Percentiles rank a stretch among this genome's conserved stretches.
phyloP scores from a whole-genome alignment of 495 filamentous ascomycete species.

The Beverwykella pulmonaria region DNA sequence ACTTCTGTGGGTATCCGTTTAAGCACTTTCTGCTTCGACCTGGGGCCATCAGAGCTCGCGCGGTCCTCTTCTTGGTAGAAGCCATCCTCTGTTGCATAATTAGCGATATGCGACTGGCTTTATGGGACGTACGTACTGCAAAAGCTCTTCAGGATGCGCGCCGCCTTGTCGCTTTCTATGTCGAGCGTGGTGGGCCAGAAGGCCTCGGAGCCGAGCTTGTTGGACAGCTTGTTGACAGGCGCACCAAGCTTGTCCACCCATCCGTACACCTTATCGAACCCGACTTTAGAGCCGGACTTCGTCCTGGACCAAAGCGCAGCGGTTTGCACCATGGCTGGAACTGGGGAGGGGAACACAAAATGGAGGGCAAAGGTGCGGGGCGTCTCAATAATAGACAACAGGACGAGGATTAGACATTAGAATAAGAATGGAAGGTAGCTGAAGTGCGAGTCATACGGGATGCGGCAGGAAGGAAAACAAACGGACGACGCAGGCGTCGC shows the following conservation, averaged over 20 bases:
- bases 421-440: background rate
- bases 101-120: constrained; percentile 7
- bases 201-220: constrained; percentile 72
- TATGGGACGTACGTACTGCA: constrained; percentile 56
- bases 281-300: constrained; percentile 50
- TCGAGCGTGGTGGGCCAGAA: constrained; percentile 79
- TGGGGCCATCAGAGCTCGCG: constrained; percentile 56
- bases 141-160: constrained; percentile 76
- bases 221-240: constrained; percentile 74
- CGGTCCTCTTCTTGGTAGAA: constrained; percentile 55
- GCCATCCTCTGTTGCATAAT: constrained; percentile 54
- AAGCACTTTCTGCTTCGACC: constrained; percentile 65
- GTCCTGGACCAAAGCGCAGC: constrained; percentile 46
- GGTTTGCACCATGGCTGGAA: constrained; percentile 24
- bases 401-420: constrained; percentile 28
- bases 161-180: constrained; percentile 81
- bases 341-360: background rate
- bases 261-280: constrained; percentile 53
- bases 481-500: constrained; percentile 6
- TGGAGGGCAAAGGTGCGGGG: constrained; percentile 1
- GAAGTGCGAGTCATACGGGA: constrained; percentile 16
- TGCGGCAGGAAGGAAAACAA: constrained; percentile 18
- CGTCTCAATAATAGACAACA: constrained; percentile 4
- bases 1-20: constrained; percentile 79
- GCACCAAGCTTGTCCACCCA: constrained; percentile 55